A percentile compares a stretch with the other conserved stretches of the same genome.
Evolutionary conservation across 441 rosid species (phyloP).

Genomic region (Bruguiera hainesii): DNA sequence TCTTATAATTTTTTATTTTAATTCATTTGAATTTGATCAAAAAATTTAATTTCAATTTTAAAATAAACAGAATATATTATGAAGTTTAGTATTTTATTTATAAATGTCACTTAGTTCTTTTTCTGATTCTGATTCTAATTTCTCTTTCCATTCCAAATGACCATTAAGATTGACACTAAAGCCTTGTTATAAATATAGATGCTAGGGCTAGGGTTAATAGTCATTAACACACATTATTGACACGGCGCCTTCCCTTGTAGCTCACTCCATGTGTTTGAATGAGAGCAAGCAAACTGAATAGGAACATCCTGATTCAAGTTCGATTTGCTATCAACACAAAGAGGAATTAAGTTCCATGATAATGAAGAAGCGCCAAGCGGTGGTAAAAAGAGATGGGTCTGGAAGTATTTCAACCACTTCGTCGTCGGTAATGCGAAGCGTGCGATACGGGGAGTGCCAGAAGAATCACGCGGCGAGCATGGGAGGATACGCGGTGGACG

Average conservation of each 20-base stretch:
- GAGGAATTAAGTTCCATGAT: conserved; percentile 31
- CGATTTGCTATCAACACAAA: conserved; percentile 2
- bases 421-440: conserved; percentile 29
- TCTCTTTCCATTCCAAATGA: too few species aligned
- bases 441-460: conserved; percentile 1
- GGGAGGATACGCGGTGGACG: conserved; percentile 80
- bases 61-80: too few species aligned
- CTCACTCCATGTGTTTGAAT: conserved; percentile 14
- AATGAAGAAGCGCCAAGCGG: conserved; percentile 90
- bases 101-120: too few species aligned
- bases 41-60: too few species aligned
- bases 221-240: conserved; percentile 16
- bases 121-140: too few species aligned
- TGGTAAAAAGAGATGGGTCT: conserved; percentile 39
- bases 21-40: too few species aligned
- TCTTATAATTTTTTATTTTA: too few species aligned
- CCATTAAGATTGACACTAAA: background rate
- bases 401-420: conserved; percentile 44
- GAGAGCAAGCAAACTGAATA: background rate
- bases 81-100: too few species aligned
- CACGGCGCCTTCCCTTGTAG: background rate
- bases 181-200: conserved; percentile 28
- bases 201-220: conserved; percentile 35
- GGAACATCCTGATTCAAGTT: background rate
- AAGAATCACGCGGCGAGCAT: conserved; percentile 79